Evolutionary conservation across 2,329 filamentous ascomycete genomes (phyloP), one percentile per base, ranked within the genome.

Genomic region (Sclerotinia sclerotiorum): DNA sequence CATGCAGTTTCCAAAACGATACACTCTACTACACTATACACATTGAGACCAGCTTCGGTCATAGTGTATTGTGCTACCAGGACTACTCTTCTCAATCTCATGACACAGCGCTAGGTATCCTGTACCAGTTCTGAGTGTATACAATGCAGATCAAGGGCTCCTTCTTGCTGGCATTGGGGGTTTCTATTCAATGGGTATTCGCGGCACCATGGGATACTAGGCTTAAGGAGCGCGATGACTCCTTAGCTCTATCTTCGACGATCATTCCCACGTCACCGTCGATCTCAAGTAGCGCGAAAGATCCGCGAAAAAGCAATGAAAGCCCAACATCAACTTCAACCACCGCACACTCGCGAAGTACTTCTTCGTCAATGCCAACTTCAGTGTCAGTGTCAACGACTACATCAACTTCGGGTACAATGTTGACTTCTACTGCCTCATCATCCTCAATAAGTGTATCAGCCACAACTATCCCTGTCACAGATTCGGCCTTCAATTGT

Each of bases 181-280:
- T 74, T 66, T 74, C 68, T 69, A 69, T 74, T 58, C 70, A 72
- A 54, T 35, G 72, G 54, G 65, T 68, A 60, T 62, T 72, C 46
- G 73, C 73, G 39, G 70, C 72, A 52, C 68, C 65, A 70, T 68
- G 70, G 67, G 68, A 63, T 48, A 58, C 71, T 63, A 67, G 71
- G 49, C 35, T 73, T 44, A 62, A 73, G n/a, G 71, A 72, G 69
- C 72, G 74, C 42, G 75, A 75, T 72, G 70, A 61, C 42, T 67
- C 73, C 69, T 73, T 72, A 72, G 71, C 62, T 72, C 66, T 68
- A 70, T 70, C 72, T 52, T 71, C 65, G 29, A 73, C 70, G 62
- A 56, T 62, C 42, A 68, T 69, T 17, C 67, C 71, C 29, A n/a
- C 52, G 13, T 66, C 72, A 32, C 51, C 61, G 32, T 69, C 63